Conservation (phyloP, 805 yeast genomes). For the Pichia cabralensis region DNA sequence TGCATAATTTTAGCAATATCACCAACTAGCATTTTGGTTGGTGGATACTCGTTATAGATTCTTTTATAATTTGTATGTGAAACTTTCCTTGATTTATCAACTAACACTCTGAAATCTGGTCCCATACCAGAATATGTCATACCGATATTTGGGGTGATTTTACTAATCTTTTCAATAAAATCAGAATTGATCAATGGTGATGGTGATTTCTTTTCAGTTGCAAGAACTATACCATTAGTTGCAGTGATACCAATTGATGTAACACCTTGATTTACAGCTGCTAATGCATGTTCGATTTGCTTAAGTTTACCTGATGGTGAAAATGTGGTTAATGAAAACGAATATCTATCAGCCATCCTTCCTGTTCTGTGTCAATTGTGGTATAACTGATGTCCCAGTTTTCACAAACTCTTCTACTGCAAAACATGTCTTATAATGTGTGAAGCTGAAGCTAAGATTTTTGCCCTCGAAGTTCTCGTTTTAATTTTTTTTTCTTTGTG, state of each 20-base stretch:
- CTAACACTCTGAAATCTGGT: slow-evolving; percentile 91
- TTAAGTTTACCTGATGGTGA: slow-evolving; percentile 98
- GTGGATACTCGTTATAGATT: slow-evolving; percentile 93
- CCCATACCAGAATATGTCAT: slow-evolving; percentile 98
- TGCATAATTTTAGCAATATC: slow-evolving; percentile 96
- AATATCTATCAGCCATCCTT: slow-evolving; percentile 98
- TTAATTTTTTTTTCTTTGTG: too few species aligned
- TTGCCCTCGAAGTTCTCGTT: too few species aligned
- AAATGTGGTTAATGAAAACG: slow-evolving; percentile 93
- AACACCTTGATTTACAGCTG: slow-evolving; percentile 96
- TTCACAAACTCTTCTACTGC: too few species aligned
- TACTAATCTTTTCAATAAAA: slow-evolving; percentile 65
- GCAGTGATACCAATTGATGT: slow-evolving; percentile 91
- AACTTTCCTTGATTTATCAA: slow-evolving; percentile 86
- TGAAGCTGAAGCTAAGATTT: too few species aligned
- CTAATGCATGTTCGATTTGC: slow-evolving; percentile 94
- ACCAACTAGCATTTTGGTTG: slow-evolving; percentile 85
- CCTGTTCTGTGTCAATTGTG: too few species aligned
- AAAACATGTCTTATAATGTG: too few species aligned
- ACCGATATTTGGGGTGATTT: slow-evolving; percentile 90
- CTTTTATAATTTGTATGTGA: slow-evolving; percentile 91
- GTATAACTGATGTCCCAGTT: too few species aligned
- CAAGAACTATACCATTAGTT: slow-evolving; percentile 91
- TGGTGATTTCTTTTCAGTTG: slow-evolving; percentile 87
- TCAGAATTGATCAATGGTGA: slow-evolving; percentile 71